Evolutionary conservation across 179 eudicot species (phyloP), one percentile per base, ranked within the genome.

Genomic region (Beta lomatogona): DNA sequence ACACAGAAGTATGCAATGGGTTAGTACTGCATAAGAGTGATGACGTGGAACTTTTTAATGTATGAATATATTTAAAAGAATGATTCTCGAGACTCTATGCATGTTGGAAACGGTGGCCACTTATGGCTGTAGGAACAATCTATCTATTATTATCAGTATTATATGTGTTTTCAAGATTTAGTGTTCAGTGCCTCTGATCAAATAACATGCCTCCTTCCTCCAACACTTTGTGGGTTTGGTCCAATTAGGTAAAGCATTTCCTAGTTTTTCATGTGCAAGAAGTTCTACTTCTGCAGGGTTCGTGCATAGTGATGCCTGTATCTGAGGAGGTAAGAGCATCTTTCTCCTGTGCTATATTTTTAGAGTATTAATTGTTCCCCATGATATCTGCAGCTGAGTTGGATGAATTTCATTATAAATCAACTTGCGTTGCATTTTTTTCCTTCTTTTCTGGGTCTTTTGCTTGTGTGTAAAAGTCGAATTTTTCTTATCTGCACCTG

Each of bases 1-100:
- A 83, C 82, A 57, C 84, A 77, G 79, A 80, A 82, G 77, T 79
- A 79, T 53, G 84, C 87, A 18, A 79, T 83, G 86, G 79, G 79
- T 77, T 79, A 82, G 85, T 22, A 71, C 44, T 31, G 55, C 19
- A 19, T 79, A 41, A 21, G 55, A 76, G 72, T 55, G 12, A 31
- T 52, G 16, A 64, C 9, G 22, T 50, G 25, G 19, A 74, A 64
- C 63, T 83, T 78, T 61, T 6, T 64, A 71, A 67, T 80, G 71
- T 73, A 52, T 80, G 73, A 54, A 14, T 65, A 41, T 31, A 28
- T 53, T 16, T 31, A 76, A 44, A 71, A 77, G 68, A 53, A 54
- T 36, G 63, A 41, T 22, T 53, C 73, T 44, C 25, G 22, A 75
- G 75, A 82, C 66, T 77, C 68, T 48, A 8, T 59, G 54, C 36